Conservation (phyloP, 2,329 filamentous ascomycete species). For the Aspergillus calidoustus region DNA sequence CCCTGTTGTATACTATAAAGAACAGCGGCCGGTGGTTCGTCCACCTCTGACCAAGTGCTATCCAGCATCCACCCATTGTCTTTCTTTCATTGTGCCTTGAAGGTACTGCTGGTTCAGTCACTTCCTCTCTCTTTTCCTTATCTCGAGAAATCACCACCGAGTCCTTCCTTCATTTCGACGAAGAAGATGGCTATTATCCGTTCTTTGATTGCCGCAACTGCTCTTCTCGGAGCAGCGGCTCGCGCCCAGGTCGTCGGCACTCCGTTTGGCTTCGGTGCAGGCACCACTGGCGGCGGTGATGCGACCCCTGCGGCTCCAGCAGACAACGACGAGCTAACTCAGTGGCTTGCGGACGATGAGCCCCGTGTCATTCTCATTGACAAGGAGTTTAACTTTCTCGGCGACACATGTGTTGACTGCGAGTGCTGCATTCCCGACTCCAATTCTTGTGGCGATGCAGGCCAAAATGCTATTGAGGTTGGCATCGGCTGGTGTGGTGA, state of each 20-base stretch:
- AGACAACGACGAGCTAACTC: constrained; percentile 58
- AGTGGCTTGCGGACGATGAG: constrained; percentile 60
- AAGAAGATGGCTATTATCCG: constrained; percentile 25
- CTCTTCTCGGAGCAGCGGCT: constrained; percentile 26
- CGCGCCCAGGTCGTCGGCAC: constrained; percentile 32
- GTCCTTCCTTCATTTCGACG: background rate
- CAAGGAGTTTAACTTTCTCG: constrained; percentile 47
- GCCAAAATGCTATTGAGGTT: constrained; percentile 59
- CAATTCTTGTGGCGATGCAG: constrained; percentile 39
- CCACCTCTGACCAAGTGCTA: background rate
- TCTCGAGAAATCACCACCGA: background rate
- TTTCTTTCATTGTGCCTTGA: background rate
- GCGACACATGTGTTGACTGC: constrained; percentile 31
- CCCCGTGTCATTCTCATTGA: constrained; percentile 64
- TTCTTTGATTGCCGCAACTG: constrained; percentile 24
- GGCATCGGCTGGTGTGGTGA: constrained; percentile 61
- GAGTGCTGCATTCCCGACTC: constrained; percentile 40
- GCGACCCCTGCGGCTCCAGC: constrained; percentile 58
- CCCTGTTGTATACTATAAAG: background rate
- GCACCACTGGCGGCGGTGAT: constrained; percentile 63
- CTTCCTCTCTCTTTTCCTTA: constrained; percentile 4
- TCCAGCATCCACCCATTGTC: background rate
- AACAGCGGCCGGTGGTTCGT: background rate
- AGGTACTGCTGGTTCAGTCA: constrained; percentile 17
- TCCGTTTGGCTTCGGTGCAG: constrained; percentile 53